Percentiles rank a stretch among this genome's conserved stretches.
Conservation (phyloP, 164 flowering plant genomes). For the Taxillus chinensis region DNA sequence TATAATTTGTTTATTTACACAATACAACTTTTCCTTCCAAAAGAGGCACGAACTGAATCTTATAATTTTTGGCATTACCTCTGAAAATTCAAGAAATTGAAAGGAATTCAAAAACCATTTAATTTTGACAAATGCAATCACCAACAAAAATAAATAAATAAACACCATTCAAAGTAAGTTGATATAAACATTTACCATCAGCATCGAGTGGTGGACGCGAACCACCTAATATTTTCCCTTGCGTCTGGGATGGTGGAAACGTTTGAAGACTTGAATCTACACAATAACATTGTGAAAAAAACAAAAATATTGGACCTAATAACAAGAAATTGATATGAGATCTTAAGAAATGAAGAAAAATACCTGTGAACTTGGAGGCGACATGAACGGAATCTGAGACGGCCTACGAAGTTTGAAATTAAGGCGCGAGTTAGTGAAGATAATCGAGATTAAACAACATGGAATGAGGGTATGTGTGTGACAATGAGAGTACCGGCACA, state of each 20-base stretch:
- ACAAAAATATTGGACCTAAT: background rate
- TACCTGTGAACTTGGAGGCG: constrained; percentile 65
- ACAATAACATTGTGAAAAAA: constrained; percentile 6
- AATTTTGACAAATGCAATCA: too few relatives aligned
- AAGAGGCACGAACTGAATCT: too few relatives aligned
- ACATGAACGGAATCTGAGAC: constrained; percentile 59
- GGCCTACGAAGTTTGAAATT: constrained; percentile 35
- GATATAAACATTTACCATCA: constrained; percentile 51
- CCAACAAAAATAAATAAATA: too few relatives aligned
- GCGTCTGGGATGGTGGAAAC: constrained; percentile 67
- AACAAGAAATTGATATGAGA: background rate
- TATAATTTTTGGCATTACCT: too few relatives aligned
- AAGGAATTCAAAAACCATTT: too few relatives aligned
- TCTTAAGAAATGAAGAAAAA: background rate
- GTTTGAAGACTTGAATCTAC: constrained; percentile 78
- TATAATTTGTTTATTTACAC: too few relatives aligned
- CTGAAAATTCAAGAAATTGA: too few relatives aligned
- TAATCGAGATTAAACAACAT: background rate
- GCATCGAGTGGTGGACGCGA: constrained; percentile 85
- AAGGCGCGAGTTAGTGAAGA: background rate
- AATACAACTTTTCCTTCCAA: too few relatives aligned
- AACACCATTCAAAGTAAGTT: too few relatives aligned
- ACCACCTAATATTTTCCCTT: constrained; percentile 74
- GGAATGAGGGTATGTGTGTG: background rate
- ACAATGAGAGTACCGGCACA: constrained; percentile 52